These are phyloP conservation scores for Gracilariopsis chorda DNA, from an alignment of 23 red algal species.

Conservation along the genomic window DNA sequence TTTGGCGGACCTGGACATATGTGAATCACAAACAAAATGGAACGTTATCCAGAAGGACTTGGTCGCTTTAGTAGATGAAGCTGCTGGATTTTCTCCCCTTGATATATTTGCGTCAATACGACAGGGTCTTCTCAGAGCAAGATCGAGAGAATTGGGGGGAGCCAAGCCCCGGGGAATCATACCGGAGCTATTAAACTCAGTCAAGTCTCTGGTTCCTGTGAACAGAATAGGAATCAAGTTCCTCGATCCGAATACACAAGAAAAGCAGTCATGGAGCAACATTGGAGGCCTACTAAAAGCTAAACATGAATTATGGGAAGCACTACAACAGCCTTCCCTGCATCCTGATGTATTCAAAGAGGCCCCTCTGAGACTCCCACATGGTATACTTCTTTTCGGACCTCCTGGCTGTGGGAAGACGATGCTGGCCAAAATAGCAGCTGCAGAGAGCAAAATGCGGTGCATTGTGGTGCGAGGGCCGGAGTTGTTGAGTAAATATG, in stretches of 20 bases:
- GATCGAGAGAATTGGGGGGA: too few relatives aligned
- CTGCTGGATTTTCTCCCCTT: slow-evolving; percentile 17
- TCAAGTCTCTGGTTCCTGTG: slow-evolving; percentile 33
- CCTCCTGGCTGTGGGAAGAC: slow-evolving; percentile 95
- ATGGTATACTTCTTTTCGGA: slow-evolving; percentile 87
- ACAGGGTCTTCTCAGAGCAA: too few relatives aligned
- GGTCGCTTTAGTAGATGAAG: neutral
- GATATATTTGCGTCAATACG: slow-evolving; percentile 24
- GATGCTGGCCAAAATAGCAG: slow-evolving; percentile 75
- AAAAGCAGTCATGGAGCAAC: slow-evolving; percentile 64
- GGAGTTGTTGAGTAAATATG: slow-evolving; percentile 77
- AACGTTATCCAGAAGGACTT: neutral
- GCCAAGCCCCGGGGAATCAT: too few relatives aligned
- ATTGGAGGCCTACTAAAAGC: slow-evolving; percentile 82
- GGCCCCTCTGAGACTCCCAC: slow-evolving; percentile 88
- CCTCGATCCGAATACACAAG: neutral
- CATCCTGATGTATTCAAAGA: slow-evolving; percentile 76
- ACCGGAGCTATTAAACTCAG: neutral
- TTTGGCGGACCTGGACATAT: neutral
- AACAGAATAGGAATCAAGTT: slow-evolving; percentile 46
- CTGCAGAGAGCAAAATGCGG: slow-evolving; percentile 78
- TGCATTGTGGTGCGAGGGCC: slow-evolving; percentile 78
- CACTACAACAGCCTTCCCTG: slow-evolving; percentile 87
- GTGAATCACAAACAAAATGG: neutral
- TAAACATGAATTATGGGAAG: slow-evolving; percentile 89